Percentiles rank a stretch among this genome's conserved stretches.
These are phyloP conservation scores for Kuraishia molischiana DNA, from an alignment of 805 yeast species.

Conservation along the genomic window DNA sequence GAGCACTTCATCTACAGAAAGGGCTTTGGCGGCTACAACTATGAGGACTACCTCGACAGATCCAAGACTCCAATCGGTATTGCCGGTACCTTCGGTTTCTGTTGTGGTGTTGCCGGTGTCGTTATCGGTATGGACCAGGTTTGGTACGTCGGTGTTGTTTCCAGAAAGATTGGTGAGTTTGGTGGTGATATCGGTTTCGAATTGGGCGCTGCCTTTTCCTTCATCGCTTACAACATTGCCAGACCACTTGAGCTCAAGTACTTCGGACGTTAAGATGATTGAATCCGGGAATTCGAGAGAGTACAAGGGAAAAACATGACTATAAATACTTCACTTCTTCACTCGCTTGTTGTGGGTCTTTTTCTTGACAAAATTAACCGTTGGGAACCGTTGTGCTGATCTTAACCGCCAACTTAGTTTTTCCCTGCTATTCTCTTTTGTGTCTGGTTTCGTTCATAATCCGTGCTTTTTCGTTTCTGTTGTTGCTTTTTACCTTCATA, in stretches of 20 bases:
- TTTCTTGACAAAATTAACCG: too few relatives aligned
- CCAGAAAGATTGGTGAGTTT: constrained; percentile 41
- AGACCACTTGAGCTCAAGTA: constrained; percentile 64
- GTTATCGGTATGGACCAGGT: constrained; percentile 82
- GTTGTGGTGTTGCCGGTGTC: constrained; percentile 79
- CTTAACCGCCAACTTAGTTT: too few relatives aligned
- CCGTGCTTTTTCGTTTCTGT: too few relatives aligned
- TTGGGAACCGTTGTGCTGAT: too few relatives aligned
- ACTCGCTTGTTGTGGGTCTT: too few relatives aligned
- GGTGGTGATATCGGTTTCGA: constrained; percentile 91
- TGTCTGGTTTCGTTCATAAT: too few relatives aligned
- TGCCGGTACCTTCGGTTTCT: constrained; percentile 72
- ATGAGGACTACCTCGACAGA: constrained; percentile 46
- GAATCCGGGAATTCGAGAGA: too few relatives aligned
- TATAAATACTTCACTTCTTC: too few relatives aligned
- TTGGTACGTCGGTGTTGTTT: constrained; percentile 75
- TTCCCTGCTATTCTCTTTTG: too few relatives aligned
- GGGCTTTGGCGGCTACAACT: constrained; percentile 51
- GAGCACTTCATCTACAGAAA: constrained; percentile 78
- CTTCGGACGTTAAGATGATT: constrained; percentile 35
- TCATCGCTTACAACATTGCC: constrained; percentile 43
- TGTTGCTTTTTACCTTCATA: too few relatives aligned
- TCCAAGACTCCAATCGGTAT: constrained; percentile 59
- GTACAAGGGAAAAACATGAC: too few relatives aligned
- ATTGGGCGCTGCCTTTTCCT: constrained; percentile 58